Percentiles rank a stretch among this genome's conserved stretches.
phyloP scores from a whole-genome alignment of 768 basidiomycete species.

The Tylopilus intermedius region DNA sequence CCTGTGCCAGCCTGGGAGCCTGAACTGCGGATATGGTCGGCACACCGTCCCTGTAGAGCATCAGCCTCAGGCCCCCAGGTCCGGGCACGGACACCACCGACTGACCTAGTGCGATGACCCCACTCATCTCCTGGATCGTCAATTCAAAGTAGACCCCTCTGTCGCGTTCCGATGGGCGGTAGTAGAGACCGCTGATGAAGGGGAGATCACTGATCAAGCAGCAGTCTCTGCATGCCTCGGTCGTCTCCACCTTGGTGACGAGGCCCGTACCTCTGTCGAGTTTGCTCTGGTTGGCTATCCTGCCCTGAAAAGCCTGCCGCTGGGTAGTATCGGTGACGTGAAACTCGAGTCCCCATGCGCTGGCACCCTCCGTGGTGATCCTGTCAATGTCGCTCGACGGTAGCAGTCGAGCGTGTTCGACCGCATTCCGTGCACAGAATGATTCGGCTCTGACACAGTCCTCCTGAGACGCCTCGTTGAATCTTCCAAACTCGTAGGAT shows the following conservation, averaged over 20 bases:
- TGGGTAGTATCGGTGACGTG: constrained; percentile 23
- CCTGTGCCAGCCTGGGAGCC: constrained; percentile 70
- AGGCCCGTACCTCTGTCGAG: constrained; percentile 9
- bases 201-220: constrained; percentile 60
- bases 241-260: constrained; percentile 41
- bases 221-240: constrained; percentile 43
- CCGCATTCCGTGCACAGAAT: constrained; percentile 44
- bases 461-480: constrained; percentile 51
- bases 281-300: constrained; percentile 36
- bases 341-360: constrained; percentile 49
- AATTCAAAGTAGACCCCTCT: constrained; percentile 63
- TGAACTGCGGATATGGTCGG: constrained; percentile 58
- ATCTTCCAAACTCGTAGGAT: constrained; percentile 45
- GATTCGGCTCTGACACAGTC: constrained; percentile 48
- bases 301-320: constrained; percentile 37
- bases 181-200: constrained; percentile 55
- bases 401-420: constrained; percentile 41
- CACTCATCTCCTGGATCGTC: constrained; percentile 49
- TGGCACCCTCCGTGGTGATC: constrained; percentile 43
- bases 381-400: constrained; percentile 50
- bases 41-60: constrained; percentile 51
- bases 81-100: background rate
- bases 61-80: background rate
- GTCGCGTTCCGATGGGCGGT: constrained; percentile 40
- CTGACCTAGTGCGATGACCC: constrained; percentile 57